These are phyloP conservation scores for Pestalotiopsis sp. DNA, from an alignment of 2,329 filamentous ascomycete genomes.

Conservation along the genomic window DNA sequence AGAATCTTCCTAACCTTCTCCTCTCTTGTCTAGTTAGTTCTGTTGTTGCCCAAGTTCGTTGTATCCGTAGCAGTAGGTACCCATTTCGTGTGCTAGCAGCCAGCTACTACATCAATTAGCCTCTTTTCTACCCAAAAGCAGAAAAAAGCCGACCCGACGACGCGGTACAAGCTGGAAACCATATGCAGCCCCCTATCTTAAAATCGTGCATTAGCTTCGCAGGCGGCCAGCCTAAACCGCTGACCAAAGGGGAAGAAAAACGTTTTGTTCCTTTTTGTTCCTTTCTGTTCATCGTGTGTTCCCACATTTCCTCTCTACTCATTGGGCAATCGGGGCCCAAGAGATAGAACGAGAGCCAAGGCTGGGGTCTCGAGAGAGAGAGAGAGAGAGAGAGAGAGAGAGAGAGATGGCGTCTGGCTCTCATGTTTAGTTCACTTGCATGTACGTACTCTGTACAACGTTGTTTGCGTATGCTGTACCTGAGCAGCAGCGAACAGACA, in stretches of 20 bases:
- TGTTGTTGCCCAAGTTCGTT: no score
- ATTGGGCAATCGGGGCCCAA: background rate
- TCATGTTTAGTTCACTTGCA: background rate
- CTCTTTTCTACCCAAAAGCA: background rate
- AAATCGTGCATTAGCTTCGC: conserved; percentile 18
- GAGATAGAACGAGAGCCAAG: background rate
- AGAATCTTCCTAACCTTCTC: no score
- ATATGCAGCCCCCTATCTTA: conserved; percentile 13
- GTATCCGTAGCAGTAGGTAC: no score
- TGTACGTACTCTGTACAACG: background rate
- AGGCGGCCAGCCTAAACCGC: background rate
- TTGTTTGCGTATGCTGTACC: background rate
- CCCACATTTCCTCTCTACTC: background rate
- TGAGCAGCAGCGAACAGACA: background rate
- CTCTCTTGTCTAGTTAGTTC: no score
- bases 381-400: background rate
- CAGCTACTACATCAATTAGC: background rate
- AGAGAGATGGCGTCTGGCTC: background rate
- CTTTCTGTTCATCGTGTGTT: background rate
- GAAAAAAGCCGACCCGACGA: conserved; percentile 13
- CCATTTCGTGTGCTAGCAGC: background rate
- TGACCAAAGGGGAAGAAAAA: background rate
- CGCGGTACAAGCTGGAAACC: conserved; percentile 13
- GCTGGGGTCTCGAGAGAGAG: background rate
- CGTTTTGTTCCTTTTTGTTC: conserved; percentile 1